Percentiles rank a stretch among this genome's conserved stretches.
Conservation (phyloP, 768 basidiomycete genomes). For the Nidularia sp. region DNA sequence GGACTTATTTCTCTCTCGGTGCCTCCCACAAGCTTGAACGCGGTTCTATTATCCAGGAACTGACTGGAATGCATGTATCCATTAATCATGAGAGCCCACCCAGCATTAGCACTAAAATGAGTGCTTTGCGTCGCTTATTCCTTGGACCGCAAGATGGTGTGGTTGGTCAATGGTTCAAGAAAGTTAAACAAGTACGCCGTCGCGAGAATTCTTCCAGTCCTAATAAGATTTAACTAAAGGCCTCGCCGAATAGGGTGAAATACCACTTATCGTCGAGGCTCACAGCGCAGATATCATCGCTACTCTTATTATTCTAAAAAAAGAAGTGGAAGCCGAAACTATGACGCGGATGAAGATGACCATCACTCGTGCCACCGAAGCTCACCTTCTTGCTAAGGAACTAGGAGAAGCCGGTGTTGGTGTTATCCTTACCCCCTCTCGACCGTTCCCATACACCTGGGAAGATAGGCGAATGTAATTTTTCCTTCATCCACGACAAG, state of each 20-base stretch:
- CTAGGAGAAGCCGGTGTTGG: conserved; percentile 48
- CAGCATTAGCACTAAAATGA: not conserved
- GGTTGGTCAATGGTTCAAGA: no score
- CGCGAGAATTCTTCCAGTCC: no score
- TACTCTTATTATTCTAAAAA: conserved; percentile 66
- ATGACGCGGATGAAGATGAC: conserved; percentile 46
- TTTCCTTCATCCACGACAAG: not conserved
- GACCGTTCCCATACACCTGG: conserved; percentile 75
- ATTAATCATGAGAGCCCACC: not conserved
- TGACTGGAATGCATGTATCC: not conserved
- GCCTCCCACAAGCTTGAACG: not conserved
- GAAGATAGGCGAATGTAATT: conserved; percentile 62
- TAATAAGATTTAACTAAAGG: no score
- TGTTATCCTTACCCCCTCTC: conserved; percentile 45
- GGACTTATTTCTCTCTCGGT: not conserved
- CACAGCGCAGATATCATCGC: conserved; percentile 83
- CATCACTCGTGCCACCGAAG: conserved; percentile 64
- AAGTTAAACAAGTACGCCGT: no score
- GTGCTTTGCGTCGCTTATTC: not conserved
- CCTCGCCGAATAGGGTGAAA: conserved; percentile 40
- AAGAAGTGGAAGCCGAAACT: conserved; percentile 49
- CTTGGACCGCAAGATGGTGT: not conserved
- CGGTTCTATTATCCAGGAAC: not conserved
- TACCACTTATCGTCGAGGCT: conserved; percentile 73
- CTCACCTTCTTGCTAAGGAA: conserved; percentile 65